Conservation (phyloP, 768 basidiomycete genomes). For the Termitomyces sp. region DNA sequence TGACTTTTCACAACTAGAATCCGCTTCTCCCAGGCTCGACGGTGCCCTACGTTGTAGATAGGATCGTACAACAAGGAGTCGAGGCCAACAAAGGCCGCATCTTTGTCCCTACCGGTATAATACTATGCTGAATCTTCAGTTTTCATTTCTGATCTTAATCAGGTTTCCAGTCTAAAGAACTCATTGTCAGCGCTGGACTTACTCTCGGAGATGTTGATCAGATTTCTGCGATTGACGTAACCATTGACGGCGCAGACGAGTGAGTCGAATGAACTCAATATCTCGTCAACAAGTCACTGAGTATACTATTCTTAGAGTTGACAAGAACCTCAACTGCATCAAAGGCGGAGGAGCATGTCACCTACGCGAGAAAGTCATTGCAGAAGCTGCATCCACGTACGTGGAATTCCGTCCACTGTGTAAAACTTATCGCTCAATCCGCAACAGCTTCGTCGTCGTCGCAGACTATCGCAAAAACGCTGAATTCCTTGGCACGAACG, state of each 20-base stretch:
- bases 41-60: slow-evolving; percentile 94
- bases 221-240: slow-evolving; percentile 89
- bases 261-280: slow-evolving; percentile 30
- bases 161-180: slow-evolving; percentile 95
- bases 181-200: slow-evolving; percentile 79
- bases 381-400: slow-evolving; percentile 88
- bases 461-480: slow-evolving; percentile 97
- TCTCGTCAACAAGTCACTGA: not conserved
- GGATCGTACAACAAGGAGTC: slow-evolving; percentile 80
- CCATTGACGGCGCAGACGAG: slow-evolving; percentile 97
- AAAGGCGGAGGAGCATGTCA: slow-evolving; percentile 98
- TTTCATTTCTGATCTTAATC: slow-evolving; percentile 3
- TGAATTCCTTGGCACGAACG: slow-evolving; percentile 72
- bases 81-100: slow-evolving; percentile 75
- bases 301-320: slow-evolving; percentile 54
- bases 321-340: slow-evolving; percentile 82
- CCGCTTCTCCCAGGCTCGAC: slow-evolving; percentile 60
- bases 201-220: slow-evolving; percentile 86
- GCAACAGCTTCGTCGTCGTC: slow-evolving; percentile 73
- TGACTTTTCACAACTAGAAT: slow-evolving; percentile 5
- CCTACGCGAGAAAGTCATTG: slow-evolving; percentile 93
- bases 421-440: not conserved
- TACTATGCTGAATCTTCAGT: not conserved
- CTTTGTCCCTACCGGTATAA: slow-evolving; percentile 83
- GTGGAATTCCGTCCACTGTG: slow-evolving; percentile 18